These are phyloP conservation scores for Tricholoma furcatifolium DNA, from an alignment of 768 basidiomycete genomes.

Conservation along the genomic window DNA sequence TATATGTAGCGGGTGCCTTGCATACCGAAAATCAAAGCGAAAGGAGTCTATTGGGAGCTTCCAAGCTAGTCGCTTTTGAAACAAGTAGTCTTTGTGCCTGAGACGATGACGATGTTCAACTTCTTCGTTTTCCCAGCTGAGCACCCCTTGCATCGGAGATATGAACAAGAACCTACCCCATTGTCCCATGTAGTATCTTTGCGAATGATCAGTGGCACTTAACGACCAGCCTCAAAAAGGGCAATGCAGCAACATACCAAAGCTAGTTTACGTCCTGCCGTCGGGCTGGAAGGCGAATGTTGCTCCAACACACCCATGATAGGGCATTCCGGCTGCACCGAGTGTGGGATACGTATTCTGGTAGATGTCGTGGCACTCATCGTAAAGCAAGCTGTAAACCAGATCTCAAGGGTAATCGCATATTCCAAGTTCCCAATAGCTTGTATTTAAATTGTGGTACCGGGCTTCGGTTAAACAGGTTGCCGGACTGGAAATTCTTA, in stretches of 20 bases:
- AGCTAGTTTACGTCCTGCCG: conserved; percentile 59
- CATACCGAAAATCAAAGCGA: conserved; percentile 84
- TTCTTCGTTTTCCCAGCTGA: conserved; percentile 17
- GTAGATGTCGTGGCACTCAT: conserved; percentile 39
- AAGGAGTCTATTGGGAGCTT: conserved; percentile 76
- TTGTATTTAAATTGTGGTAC: neutral
- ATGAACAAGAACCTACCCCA: conserved; percentile 57
- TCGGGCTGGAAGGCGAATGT: conserved; percentile 45
- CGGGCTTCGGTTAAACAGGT: conserved; percentile 5
- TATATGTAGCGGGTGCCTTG: conserved; percentile 2
- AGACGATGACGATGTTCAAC: conserved; percentile 18
- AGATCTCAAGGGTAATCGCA: too few species aligned
- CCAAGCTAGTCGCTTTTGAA: conserved; percentile 68
- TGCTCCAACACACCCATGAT: conserved; percentile 67
- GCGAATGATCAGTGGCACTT: conserved; percentile 14
- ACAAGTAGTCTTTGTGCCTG: conserved; percentile 86
- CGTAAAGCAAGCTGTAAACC: conserved; percentile 12
- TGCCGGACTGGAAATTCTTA: conserved; percentile 5
- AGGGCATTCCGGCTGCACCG: conserved; percentile 36
- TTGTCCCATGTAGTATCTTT: conserved; percentile 76
- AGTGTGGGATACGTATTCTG: conserved; percentile 54
- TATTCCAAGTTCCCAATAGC: neutral
- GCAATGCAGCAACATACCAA: conserved; percentile 45
- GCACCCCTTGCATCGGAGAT: conserved; percentile 20
- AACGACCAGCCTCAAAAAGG: conserved; percentile 6